Base-by-base conservation (phyloP, 495 filamentous ascomycete genomes). In the Podospora sp. region DNA sequence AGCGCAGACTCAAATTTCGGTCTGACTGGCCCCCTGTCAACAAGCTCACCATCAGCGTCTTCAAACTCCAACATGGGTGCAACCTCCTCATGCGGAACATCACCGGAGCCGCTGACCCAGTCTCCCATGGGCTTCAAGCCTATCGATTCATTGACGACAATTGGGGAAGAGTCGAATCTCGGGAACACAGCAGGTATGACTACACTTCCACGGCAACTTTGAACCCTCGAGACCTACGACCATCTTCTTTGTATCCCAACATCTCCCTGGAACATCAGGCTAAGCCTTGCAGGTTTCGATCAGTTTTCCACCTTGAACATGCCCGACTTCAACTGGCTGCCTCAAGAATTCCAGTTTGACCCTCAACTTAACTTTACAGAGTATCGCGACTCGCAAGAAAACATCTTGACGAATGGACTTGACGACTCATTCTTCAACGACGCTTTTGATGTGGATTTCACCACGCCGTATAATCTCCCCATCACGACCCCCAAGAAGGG, bases 321-420 rank as follows among this genome's bases (percentile, higher is more conserved):
- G 20, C 70, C 81, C 50, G 80, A 82, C 68, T 81, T 97, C 58
- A 91, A 93, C 71, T 94, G 90, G 86, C 76, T 97, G 66, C 87
- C 91, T 11, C 91, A 97, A 75, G 95, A 90, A 51, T 92, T 92
- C 61, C 88, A 92, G 69, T 97, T 98, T 70, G 92, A 98, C 69
- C 95, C 95, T 0, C 86, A 92, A 35, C 84, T 98, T 3, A 33
- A 33, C 1, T 99, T 98, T 77, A 91, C 90, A 60, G 93, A 94
- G 69, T 98, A 97, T 79, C 89, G 95, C 49, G 96, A 99, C 72
- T 89, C 91, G 6, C 92, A 97, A 70, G 91, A 92, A 65, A 91
- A 88, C 62, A 81, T 89, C 33, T 76, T 91, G 36, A 66, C 57
- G 18, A 67, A 64, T 16, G 73, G 71, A 1, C 59, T 75, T 22